Percentiles rank a stretch among this genome's conserved stretches.
These are phyloP conservation scores for Populus tomentosa DNA, from an alignment of 441 rosid species.

Conservation along the genomic window DNA sequence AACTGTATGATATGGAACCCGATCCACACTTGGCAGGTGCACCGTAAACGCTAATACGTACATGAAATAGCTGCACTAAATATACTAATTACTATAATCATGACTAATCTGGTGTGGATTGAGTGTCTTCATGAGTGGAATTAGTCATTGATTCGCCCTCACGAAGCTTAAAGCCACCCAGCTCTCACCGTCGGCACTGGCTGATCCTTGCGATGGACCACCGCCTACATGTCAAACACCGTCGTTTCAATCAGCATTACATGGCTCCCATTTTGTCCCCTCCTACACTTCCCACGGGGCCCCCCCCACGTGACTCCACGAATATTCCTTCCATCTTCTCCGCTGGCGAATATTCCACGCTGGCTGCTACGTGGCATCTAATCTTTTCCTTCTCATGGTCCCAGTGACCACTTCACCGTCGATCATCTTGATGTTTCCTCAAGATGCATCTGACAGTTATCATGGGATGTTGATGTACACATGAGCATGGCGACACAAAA, in stretches of 20 bases:
- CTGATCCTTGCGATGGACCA: background rate
- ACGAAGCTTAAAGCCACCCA: background rate
- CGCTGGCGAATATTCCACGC: slow-evolving; percentile 38
- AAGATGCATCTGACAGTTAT: background rate
- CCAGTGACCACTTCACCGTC: background rate
- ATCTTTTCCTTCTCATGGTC: too few relatives aligned
- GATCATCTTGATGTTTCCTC: background rate
- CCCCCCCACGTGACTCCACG: slow-evolving; percentile 33
- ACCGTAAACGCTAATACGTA: too few relatives aligned
- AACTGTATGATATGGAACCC: too few relatives aligned
- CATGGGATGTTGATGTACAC: background rate
- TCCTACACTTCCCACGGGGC: slow-evolving; percentile 10
- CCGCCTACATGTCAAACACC: background rate
- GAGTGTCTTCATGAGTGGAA: background rate
- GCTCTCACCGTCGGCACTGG: slow-evolving; percentile 6
- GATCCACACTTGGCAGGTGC: too few relatives aligned
- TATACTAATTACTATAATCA: too few relatives aligned
- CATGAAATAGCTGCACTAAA: too few relatives aligned
- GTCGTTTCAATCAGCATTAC: background rate
- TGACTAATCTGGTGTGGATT: background rate
- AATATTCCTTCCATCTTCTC: slow-evolving; percentile 17
- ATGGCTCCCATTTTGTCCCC: slow-evolving; percentile 6
- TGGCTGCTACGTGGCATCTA: slow-evolving; percentile 24
- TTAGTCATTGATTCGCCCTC: background rate
- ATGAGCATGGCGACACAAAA: background rate